phyloP scores from a whole-genome alignment of 805 yeast genomes.

The Starmerella khaoyaiensis region DNA sequence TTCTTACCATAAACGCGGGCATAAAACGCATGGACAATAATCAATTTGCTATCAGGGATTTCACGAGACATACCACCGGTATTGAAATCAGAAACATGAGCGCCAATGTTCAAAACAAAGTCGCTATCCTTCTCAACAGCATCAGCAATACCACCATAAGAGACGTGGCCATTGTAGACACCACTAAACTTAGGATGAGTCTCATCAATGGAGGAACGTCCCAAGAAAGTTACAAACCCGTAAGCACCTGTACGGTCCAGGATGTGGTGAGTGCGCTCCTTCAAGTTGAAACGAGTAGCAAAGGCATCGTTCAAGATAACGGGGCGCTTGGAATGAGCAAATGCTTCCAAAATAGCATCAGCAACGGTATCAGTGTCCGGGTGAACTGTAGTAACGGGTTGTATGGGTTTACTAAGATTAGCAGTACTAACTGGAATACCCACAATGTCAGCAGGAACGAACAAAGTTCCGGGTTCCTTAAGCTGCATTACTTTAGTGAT shows the following conservation, averaged over 20 bases:
- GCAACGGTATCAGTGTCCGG: conserved; percentile 31
- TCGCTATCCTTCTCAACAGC: conserved; percentile 45
- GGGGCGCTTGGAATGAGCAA: conserved; percentile 47
- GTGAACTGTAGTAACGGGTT: conserved; percentile 23
- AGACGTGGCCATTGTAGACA: conserved; percentile 51
- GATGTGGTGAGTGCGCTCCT: conserved; percentile 36
- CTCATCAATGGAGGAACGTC: conserved; percentile 65
- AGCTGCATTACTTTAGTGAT: conserved; percentile 41
- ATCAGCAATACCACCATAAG: conserved; percentile 36
- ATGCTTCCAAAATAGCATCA: conserved; percentile 34
- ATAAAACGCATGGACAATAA: conserved; percentile 43
- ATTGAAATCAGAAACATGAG: conserved; percentile 52
- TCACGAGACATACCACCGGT: conserved; percentile 49
- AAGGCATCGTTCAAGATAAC: conserved; percentile 60
- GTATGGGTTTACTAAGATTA: conserved; percentile 29
- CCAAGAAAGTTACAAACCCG: conserved; percentile 50
- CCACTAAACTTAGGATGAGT: conserved; percentile 53
- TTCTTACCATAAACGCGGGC: conserved; percentile 35
- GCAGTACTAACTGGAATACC: conserved; percentile 32
- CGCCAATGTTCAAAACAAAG: conserved; percentile 57
- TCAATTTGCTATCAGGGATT: conserved; percentile 32
- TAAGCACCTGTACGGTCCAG: conserved; percentile 39
- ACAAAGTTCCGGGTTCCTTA: conserved; percentile 72
- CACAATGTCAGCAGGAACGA: conserved; percentile 59
- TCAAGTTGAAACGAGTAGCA: conserved; percentile 37